Base-by-base conservation (phyloP, 192 early-diverging fungal species). In the Backusella luteola region DNA sequence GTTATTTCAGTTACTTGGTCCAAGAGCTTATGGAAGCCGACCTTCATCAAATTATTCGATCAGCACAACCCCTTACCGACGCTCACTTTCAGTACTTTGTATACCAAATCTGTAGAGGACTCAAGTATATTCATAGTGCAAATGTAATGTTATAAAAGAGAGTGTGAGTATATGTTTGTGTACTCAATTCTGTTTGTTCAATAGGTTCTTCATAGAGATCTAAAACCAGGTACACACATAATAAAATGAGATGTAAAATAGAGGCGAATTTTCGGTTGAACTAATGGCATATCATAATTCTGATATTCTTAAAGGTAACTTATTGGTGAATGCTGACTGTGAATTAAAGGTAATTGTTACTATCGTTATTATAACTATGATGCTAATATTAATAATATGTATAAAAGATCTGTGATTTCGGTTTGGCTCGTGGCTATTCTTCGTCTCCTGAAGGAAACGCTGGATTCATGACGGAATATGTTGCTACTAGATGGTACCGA, bases 1-100 rank as follows among this genome's bases (percentile, higher is more conserved):
- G 36, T 71, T 36, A 74, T 70, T 68, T 39, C 71, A 85, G 85
- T 53, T 98, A 99, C 76, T 84, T 99, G 76, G 95, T 97, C 34
- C 95, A 99, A 87, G 98, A 97, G 76, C 84, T 99, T 53, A 99
- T 99, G 98, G 98, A 99, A 80, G 96, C 98, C n/a, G 98, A 99
- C 81, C 88, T 99, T 70, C 94, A 97, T 84, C 96, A 96, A 81
- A 98, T 99, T 77, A 97, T 99, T 81, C 93, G 93, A 70, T 95
- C 94, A 23, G 89, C 85, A 68, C 98, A 99, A 80, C 90, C 91
- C n/a, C 88, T 99, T 73, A 95, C 96, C 4, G 95, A 98, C 75
- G 93, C 96, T 69, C 98, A 99, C 84, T 97, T 91, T 83, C 98
- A 99, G 87, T 98, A 98, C 87, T 99, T 99, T 84, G 87, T 98